phyloP scores from a whole-genome alignment of 2,329 filamentous ascomycete genomes.

The Botrytis elliptica region DNA sequence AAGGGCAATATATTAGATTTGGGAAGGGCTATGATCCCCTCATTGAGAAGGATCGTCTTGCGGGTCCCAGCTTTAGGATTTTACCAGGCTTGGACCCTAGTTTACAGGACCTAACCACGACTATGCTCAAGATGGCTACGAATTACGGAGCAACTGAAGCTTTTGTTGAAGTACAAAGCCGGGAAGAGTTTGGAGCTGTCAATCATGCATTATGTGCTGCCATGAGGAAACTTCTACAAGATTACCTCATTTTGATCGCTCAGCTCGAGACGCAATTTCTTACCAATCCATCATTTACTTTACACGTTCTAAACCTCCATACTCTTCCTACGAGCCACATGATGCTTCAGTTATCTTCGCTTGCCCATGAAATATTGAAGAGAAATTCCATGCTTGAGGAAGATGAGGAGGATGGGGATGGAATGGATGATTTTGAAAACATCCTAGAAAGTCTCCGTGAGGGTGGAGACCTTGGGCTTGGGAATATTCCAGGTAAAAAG shows the following conservation, averaged over 20 bases:
- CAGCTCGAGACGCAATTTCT: conserved; percentile 92
- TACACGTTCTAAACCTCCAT: conserved; percentile 91
- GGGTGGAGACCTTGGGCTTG: conserved; percentile 76
- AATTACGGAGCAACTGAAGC: conserved; percentile 89
- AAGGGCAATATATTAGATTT: conserved; percentile 95
- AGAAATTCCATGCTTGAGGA: conserved; percentile 86
- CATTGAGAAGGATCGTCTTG: conserved; percentile 81
- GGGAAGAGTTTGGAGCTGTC: conserved; percentile 88
- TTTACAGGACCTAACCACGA: conserved; percentile 78
- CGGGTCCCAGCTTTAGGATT: conserved; percentile 78
- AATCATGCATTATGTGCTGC: conserved; percentile 97
- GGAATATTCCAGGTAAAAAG: conserved; percentile 80
- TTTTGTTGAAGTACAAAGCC: conserved; percentile 91
- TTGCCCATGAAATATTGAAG: conserved; percentile 84
- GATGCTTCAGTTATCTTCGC: conserved; percentile 82
- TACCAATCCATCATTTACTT: conserved; percentile 82
- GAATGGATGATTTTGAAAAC: conserved; percentile 80
- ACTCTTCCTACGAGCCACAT: conserved; percentile 88
- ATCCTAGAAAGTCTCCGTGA: conserved; percentile 88
- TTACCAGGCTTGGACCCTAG: conserved; percentile 85
- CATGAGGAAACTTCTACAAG: conserved; percentile 84
- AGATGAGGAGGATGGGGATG: conserved; percentile 61
- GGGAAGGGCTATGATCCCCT: conserved; percentile 76
- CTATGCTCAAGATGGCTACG: conserved; percentile 91
- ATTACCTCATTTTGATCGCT: conserved; percentile 89